Conservation (phyloP, 1,284 basidiomycete genomes). For the Puccinia triticina region DNA sequence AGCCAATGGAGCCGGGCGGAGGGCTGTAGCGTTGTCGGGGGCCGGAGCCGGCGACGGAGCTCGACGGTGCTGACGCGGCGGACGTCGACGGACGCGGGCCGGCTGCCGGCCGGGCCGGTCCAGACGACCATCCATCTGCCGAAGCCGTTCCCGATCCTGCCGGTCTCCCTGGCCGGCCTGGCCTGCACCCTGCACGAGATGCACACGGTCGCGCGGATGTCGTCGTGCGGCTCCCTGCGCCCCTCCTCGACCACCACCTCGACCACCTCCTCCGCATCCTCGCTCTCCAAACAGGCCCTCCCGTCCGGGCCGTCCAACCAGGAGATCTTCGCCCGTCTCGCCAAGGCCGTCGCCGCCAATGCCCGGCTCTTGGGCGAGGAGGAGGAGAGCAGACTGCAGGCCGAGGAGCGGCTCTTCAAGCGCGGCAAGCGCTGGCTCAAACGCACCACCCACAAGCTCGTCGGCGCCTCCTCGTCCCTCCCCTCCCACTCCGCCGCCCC, state of each 20-base stretch:
- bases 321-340: constrained; percentile 9
- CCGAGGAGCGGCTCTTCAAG: not conserved
- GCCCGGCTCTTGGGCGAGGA: constrained; percentile 19
- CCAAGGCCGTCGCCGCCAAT: constrained; percentile 11
- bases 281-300: not conserved
- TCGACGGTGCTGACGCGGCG: not conserved
- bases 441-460: not conserved
- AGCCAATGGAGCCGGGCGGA: constrained; percentile 1
- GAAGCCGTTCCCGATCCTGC: constrained; percentile 26
- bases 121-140: constrained; percentile 40
- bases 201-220: constrained; percentile 33
- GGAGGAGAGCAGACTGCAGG: not conserved
- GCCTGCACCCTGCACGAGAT: constrained; percentile 32
- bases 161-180: constrained; percentile 19
- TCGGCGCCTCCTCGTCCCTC: not conserved
- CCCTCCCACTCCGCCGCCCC: not conserved
- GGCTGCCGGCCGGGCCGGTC: not conserved
- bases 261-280: not conserved
- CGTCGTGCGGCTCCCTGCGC: not conserved
- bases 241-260: not conserved
- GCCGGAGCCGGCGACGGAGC: not conserved
- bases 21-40: no score
- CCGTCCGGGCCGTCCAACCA: not conserved
- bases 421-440: not conserved
- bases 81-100: not conserved